A percentile compares a stretch with the other conserved stretches of the same genome.
Conservation (phyloP, 2,329 filamentous ascomycete genomes). For the Botrytis aclada region DNA sequence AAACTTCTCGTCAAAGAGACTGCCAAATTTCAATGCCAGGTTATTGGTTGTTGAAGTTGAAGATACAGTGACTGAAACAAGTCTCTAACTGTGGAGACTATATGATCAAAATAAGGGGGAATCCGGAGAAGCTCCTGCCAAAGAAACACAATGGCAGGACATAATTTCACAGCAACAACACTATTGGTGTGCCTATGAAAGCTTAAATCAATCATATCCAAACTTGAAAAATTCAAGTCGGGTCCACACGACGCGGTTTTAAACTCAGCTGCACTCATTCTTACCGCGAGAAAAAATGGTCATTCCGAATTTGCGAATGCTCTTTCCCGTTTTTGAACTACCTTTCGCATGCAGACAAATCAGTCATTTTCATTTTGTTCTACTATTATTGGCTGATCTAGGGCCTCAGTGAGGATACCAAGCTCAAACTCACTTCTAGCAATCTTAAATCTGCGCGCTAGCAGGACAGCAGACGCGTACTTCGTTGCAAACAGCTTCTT, state of each 20-base stretch:
- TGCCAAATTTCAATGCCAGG: no score
- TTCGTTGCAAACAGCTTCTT: not conserved
- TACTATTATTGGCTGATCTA: not conserved
- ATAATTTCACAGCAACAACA: not conserved
- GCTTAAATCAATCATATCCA: not conserved
- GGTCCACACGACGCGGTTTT: not conserved
- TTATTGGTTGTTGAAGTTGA: no score
- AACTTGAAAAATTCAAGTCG: not conserved
- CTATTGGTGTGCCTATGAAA: not conserved
- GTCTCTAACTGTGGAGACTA: not conserved
- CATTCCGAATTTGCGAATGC: not conserved
- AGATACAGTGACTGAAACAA: no score
- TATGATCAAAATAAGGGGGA: not conserved
- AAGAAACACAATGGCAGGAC: not conserved
- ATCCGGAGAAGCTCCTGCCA: not conserved
- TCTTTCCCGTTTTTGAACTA: not conserved
- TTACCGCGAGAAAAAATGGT: not conserved
- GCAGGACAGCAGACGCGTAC: not conserved
- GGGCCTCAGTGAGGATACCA: not conserved
- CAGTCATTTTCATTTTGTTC: not conserved
- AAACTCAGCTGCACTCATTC: not conserved
- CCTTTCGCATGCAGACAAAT: not conserved
- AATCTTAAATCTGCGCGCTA: not conserved
- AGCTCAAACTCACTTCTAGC: not conserved
- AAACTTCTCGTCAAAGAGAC: no score